Evolutionary conservation across 2,329 filamentous ascomycete species (phyloP).

Genomic region (Cadophora luteo-olivacea): DNA sequence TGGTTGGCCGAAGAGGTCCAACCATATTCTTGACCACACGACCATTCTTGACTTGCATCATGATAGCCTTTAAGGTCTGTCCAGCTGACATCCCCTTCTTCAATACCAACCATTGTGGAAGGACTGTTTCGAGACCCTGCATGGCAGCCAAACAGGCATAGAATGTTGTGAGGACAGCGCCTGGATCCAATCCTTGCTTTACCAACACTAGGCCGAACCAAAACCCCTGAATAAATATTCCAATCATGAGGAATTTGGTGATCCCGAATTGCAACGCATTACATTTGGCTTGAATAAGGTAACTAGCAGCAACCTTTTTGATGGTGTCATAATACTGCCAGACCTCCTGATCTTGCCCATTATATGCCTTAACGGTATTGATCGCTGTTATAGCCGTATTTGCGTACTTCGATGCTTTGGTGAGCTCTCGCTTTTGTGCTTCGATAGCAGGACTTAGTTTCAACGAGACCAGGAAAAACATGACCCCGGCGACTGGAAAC

Average conservation of each 20-base stretch:
- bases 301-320: slow-evolving; percentile 64
- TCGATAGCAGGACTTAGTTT: slow-evolving; percentile 71
- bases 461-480: slow-evolving; percentile 65
- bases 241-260: slow-evolving; percentile 75
- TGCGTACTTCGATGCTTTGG: slow-evolving; percentile 73
- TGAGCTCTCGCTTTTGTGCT: slow-evolving; percentile 71
- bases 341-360: slow-evolving; percentile 74
- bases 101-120: slow-evolving; percentile 79
- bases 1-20: slow-evolving; percentile 45
- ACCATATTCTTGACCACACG: slow-evolving; percentile 42
- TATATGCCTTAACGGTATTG: slow-evolving; percentile 86
- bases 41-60: slow-evolving; percentile 44
- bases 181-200: slow-evolving; percentile 60
- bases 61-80: slow-evolving; percentile 60
- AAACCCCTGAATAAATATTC: slow-evolving; percentile 87
- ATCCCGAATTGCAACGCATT: slow-evolving; percentile 77
- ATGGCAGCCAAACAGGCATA: slow-evolving; percentile 81
- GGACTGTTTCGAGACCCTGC: slow-evolving; percentile 74
- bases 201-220: slow-evolving; percentile 84
- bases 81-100: slow-evolving; percentile 82
- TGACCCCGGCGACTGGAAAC: slow-evolving; percentile 68
- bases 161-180: slow-evolving; percentile 81
- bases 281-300: slow-evolving; percentile 70
- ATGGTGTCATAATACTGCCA: slow-evolving; percentile 68
- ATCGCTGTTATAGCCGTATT: slow-evolving; percentile 76